Base-by-base conservation (phyloP, 257 asterid species). In the Solanum pimpinellifolium region DNA sequence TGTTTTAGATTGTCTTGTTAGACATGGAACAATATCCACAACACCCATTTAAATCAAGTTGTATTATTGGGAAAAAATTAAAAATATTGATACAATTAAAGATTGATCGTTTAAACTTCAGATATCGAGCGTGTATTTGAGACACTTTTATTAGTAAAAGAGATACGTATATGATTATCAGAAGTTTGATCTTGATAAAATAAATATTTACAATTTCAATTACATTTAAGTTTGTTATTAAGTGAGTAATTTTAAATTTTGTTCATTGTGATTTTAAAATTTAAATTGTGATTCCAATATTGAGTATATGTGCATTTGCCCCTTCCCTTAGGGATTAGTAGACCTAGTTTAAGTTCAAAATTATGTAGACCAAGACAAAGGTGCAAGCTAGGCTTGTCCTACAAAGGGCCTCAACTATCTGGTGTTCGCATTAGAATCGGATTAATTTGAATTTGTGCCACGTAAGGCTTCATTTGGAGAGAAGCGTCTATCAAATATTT, bases 51-150 rank as follows among this genome's bases (percentile, higher is more conserved):
- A 35, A 10, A 73, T 12, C 46, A 35, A 18, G 47, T 35, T 18
- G 80, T 73, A 47, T 18, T 73, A 35, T 9, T 35, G 29, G 12
- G 39, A 33, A 73, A 73, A 70, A 16, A 3, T 70, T 69, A 29
- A 68, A 68, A 3, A 29, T 25, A 65, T 66, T 27, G 74, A 23
- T 7, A 25, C 0, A 66, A 13, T 11, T 25, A 66, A 25, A 27
- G 1, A 33, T 70, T 3, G n/a, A 2, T 70, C 2, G 0, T 68
- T 15, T 31, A 16, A 16, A 33, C 4, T 18, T 56, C 2, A 18
- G 2, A 1, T 7, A 52, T 52, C 0, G 2, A 52, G 2, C 0
- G 7, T 18, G 7, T 56, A 9, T 69, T 31, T 2, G 13, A 20
- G 25, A 70, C 0, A 31, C 0, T 13, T 66, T 12, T 66, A 10